phyloP scores from a whole-genome alignment of 768 basidiomycete genomes.

The Naganishia vaughanmartiniae region DNA sequence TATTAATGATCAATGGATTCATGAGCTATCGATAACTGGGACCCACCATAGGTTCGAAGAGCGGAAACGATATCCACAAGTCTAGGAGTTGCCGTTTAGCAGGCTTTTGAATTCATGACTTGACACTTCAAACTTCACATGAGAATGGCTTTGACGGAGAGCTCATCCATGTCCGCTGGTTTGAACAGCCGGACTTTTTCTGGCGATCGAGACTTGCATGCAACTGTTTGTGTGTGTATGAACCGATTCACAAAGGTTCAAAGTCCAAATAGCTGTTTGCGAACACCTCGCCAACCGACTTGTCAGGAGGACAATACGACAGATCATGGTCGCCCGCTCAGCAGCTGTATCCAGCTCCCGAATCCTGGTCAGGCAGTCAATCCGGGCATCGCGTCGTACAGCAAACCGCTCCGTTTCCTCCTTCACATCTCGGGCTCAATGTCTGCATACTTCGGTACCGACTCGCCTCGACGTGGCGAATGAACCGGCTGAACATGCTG shows the following conservation, averaged over 20 bases:
- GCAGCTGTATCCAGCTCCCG: slow-evolving; percentile 4
- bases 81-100: no score
- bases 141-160: no score
- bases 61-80: no score
- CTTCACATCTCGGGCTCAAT: neutral
- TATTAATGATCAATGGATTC: no score
- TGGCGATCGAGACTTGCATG: slow-evolving; percentile 9
- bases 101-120: no score
- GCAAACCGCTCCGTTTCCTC: neutral
- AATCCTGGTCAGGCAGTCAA: neutral
- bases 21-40: no score
- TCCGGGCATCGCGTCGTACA: neutral
- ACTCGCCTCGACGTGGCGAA: neutral
- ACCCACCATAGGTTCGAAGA: no score
- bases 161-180: neutral
- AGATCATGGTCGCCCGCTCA: slow-evolving; percentile 8
- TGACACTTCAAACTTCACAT: no score
- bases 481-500: neutral
- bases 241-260: no score
- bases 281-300: neutral
- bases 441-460: neutral
- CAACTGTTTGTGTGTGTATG: no score
- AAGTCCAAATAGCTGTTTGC: no score
- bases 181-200: slow-evolving; percentile 1
- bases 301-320: neutral